Conservation (phyloP, 768 basidiomycete species). For the Macrolepiota fuliginosa region DNA sequence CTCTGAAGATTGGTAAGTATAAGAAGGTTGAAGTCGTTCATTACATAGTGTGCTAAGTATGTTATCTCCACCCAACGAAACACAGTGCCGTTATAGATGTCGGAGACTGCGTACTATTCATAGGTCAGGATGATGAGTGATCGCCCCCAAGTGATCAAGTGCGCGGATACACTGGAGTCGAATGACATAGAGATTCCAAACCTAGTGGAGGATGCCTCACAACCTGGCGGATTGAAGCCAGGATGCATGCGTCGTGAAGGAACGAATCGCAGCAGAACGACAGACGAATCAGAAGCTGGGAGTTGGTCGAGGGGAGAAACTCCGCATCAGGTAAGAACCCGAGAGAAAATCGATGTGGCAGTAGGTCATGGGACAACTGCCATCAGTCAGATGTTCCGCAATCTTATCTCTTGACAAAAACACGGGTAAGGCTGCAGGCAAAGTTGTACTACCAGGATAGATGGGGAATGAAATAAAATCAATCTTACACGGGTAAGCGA, state of each 20-base stretch:
- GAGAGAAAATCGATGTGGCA: background rate
- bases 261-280: background rate
- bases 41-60: background rate
- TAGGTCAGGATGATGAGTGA: background rate
- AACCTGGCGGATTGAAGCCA: too few relatives aligned
- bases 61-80: background rate
- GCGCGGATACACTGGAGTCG: too few relatives aligned
- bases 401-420: conserved; percentile 1
- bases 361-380: conserved; percentile 1
- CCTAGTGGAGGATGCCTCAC: too few relatives aligned
- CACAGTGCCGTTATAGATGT: background rate
- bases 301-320: background rate
- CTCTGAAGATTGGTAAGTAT: background rate
- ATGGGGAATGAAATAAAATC: background rate
- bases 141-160: background rate
- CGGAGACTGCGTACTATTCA: background rate
- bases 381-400: background rate
- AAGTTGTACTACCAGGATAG: background rate
- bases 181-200: too few relatives aligned
- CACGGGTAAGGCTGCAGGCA: background rate
- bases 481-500: background rate
- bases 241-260: background rate
- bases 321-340: background rate
- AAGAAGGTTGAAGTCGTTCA: background rate
- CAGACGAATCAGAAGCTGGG: background rate